Evolutionary conservation across 169 alveolate genomes (phyloP).

Genomic region (Theileria parva): DNA sequence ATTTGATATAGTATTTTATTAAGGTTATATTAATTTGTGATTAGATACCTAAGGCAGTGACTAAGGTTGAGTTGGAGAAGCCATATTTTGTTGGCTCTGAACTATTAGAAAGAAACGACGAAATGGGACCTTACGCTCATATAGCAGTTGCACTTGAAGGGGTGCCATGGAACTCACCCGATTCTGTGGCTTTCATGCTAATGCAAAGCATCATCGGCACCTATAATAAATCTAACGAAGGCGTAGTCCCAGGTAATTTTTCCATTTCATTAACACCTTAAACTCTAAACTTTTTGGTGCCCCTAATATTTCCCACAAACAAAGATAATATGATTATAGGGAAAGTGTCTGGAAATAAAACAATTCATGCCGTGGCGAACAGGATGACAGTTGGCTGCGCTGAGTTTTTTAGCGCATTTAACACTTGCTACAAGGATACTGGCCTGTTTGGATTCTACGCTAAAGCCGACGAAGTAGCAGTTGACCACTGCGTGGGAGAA

Average conservation of each 20-base stretch:
- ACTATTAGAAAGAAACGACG: constrained; percentile 73
- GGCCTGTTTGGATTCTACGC: constrained; percentile 90
- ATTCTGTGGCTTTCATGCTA: constrained; percentile 89
- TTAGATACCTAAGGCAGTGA: constrained; percentile 24
- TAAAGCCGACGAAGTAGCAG: constrained; percentile 83
- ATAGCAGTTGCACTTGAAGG: constrained; percentile 91
- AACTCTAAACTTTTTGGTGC: constrained; percentile 45
- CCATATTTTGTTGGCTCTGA: constrained; percentile 81
- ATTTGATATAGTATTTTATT: neutral
- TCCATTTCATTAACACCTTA: constrained; percentile 35
- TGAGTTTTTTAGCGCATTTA: constrained; percentile 82
- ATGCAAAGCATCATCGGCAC: constrained; percentile 92
- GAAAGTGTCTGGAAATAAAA: constrained; percentile 79
- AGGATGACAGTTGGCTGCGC: constrained; percentile 84
- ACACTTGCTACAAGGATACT: constrained; percentile 90
- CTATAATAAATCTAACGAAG: constrained; percentile 80
- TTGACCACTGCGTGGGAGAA: constrained; percentile 82
- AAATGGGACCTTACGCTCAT: constrained; percentile 85
- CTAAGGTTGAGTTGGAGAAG: constrained; percentile 56
- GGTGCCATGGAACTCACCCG: constrained; percentile 91
- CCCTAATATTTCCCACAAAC: constrained; percentile 11
- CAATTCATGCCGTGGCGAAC: constrained; percentile 76
- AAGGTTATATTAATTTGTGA: neutral
- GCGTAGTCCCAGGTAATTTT: constrained; percentile 75
- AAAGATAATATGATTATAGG: constrained; percentile 25